These are phyloP conservation scores for Brettanomyces bruxellensis DNA, from an alignment of 805 yeast genomes.

Conservation along the genomic window DNA sequence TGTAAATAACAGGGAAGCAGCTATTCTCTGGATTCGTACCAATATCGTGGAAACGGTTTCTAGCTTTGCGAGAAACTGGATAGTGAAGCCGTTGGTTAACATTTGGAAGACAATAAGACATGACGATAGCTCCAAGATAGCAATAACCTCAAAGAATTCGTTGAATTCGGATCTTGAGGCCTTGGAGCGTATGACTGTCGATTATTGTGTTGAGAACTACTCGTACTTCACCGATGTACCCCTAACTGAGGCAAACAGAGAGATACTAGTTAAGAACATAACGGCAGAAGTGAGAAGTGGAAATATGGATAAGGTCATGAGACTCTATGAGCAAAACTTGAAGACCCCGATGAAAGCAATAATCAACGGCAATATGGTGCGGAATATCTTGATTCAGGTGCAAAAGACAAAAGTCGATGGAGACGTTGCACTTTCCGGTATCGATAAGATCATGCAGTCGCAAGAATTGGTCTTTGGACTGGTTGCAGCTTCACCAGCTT, in stretches of 20 bases:
- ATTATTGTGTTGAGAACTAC: constrained; percentile 41
- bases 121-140: constrained; percentile 64
- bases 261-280: constrained; percentile 20
- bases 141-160: constrained; percentile 73
- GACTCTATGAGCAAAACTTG: constrained; percentile 69
- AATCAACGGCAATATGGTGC: constrained; percentile 59
- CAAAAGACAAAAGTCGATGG: constrained; percentile 97
- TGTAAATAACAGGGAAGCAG: constrained; percentile 43
- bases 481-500: constrained; percentile 80
- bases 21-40: constrained; percentile 45
- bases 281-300: constrained; percentile 54
- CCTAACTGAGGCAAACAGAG: constrained; percentile 6
- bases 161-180: constrained; percentile 71
- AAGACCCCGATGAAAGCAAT: constrained; percentile 57
- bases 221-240: constrained; percentile 5
- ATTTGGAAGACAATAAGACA: constrained; percentile 76
- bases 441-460: constrained; percentile 78
- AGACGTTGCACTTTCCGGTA: constrained; percentile 80
- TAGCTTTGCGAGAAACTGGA: constrained; percentile 78
- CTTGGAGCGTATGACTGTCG: constrained; percentile 80
- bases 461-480: constrained; percentile 93
- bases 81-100: constrained; percentile 62
- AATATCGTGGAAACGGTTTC: constrained; percentile 54
- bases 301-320: constrained; percentile 71
- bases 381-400: constrained; percentile 80